Base-by-base conservation (phyloP, 2,329 filamentous ascomycete genomes). In the Chaetomium globosum region DNA sequence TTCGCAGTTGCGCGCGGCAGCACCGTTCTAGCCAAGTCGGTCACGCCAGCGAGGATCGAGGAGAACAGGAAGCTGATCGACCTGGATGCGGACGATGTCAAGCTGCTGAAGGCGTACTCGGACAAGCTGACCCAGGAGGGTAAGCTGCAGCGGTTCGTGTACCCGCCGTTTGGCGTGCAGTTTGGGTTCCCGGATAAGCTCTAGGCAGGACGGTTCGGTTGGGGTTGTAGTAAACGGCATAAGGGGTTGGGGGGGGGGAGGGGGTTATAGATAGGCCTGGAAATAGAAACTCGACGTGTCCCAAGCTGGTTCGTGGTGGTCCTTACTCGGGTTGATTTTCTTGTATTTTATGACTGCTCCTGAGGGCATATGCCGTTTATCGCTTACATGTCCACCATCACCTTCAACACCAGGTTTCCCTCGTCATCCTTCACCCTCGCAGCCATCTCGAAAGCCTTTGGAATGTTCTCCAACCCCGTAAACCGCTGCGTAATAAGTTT, bases 1-100 rank as follows among this genome's bases (percentile, higher is more conserved):
- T 26, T 56, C 1, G 19, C 59, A 90, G 89, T 91, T 55, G 83
- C 87, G 61, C 84, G 88, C 67, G 88, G 88, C 70, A 84, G 81
- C 74, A 90, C 88, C 7, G 90, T 92, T 21, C 82, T 93, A 31
- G 85, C 90, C 72, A 92, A 92, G 78, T 91, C 88, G 0, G 87
- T 90, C 48, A 90, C 84, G 7, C 83, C 84, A 16, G 81, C 82
- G 56, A 84, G 89, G 71, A 92, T 92, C 76, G 85, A 88, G 74
- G 83, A 87, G 72, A 93, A 93, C 78, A 80, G 84, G 75, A 83
- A 88, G 69, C 81, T 91, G 62, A 82, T 90, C 71, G 83, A 87
- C 72, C 82, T 90, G 54, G 86, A 88, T 71, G 80, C 77, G 7
- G 82, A 83, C n/a, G 90, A 93, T 69, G 73, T 89, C 72, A 81